Evolutionary conservation across 2,329 filamentous ascomycete genomes (phyloP).

Genomic region (Claviceps capensis): DNA sequence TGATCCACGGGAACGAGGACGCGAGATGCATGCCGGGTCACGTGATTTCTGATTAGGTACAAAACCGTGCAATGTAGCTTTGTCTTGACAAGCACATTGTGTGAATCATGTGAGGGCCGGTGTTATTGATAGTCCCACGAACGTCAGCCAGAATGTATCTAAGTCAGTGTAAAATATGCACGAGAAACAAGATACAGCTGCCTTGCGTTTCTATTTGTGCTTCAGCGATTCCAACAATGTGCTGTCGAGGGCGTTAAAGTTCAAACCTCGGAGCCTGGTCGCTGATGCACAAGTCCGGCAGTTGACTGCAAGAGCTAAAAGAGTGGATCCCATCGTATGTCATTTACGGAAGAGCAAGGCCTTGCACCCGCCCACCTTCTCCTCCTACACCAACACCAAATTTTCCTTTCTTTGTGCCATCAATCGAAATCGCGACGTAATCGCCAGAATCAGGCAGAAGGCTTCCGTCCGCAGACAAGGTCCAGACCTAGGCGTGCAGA

Average conservation of each 20-base stretch:
- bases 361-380: not conserved
- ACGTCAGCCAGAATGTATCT: too few relatives aligned
- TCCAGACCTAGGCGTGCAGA: not conserved
- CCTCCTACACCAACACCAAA: not conserved
- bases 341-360: slow-evolving; percentile 6
- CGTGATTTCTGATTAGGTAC: slow-evolving; percentile 8
- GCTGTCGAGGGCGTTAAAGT: not conserved
- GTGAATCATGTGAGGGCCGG: too few relatives aligned
- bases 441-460: not conserved
- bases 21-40: slow-evolving; percentile 19
- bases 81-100: too few relatives aligned
- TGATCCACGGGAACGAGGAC: slow-evolving; percentile 7
- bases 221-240: too few relatives aligned
- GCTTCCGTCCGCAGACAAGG: not conserved
- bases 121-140: too few relatives aligned
- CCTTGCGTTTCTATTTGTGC: too few relatives aligned
- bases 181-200: too few relatives aligned
- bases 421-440: not conserved
- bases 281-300: not conserved
- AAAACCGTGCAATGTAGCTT: not conserved
- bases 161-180: too few relatives aligned
- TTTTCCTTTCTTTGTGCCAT: not conserved
- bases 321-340: slow-evolving; percentile 8
- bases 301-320: not conserved
- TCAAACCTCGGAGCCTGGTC: not conserved